Percentiles rank a stretch among this genome's conserved stretches.
These are phyloP conservation scores for Hylodesmum podocarpum DNA, from an alignment of 306 rosid species.

Conservation along the genomic window DNA sequence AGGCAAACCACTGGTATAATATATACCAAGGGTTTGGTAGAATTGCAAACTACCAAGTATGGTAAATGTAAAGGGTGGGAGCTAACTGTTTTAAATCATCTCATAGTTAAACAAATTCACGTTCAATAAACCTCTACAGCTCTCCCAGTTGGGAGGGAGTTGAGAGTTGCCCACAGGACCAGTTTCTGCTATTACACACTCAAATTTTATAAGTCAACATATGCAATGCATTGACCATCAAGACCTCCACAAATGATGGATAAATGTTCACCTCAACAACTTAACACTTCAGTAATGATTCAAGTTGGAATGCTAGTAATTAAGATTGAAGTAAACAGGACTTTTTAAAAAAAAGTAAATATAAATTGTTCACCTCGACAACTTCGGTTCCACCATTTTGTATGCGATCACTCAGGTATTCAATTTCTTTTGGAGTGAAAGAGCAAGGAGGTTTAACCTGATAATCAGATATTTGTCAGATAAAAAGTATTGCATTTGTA, in stretches of 20 bases:
- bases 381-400: slow-evolving; percentile 99
- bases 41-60: not conserved
- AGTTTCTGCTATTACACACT: not conserved
- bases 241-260: slow-evolving; percentile 17
- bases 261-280: too few species aligned
- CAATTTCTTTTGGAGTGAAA: slow-evolving; percentile 69
- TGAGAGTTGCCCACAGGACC: not conserved
- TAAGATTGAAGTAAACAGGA: slow-evolving; percentile 7
- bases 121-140: slow-evolving; percentile 13
- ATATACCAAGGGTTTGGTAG: not conserved
- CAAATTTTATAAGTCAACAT: not conserved
- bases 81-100: not conserved
- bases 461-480: slow-evolving; percentile 22
- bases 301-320: slow-evolving; percentile 2
- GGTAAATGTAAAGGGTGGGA: not conserved
- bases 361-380: slow-evolving; percentile 66
- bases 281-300: not conserved
- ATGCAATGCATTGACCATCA: slow-evolving; percentile 13
- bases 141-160: not conserved
- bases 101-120: not conserved
- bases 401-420: slow-evolving; percentile 79
- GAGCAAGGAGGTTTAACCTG: slow-evolving; percentile 85
- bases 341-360: not conserved
- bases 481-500: too few species aligned
- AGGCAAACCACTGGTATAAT: not conserved